phyloP scores from a whole-genome alignment of 78 protist species.

The Dictyostelium brefeldianum region DNA sequence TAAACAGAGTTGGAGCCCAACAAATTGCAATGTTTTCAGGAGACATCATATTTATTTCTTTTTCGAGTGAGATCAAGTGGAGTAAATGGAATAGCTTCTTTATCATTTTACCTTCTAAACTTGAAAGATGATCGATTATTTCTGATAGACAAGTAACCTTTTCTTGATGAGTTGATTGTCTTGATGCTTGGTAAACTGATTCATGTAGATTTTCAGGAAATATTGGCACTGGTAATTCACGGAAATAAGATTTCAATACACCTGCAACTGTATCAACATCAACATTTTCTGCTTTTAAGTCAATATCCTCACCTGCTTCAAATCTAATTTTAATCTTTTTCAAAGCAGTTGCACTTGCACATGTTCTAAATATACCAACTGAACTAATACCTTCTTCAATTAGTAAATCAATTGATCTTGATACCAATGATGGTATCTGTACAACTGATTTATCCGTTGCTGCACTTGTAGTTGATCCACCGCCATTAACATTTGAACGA shows the following conservation, averaged over 20 bases:
- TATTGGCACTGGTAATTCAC: slow-evolving; percentile 48
- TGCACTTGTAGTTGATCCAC: no score
- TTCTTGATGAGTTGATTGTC: slow-evolving; percentile 18
- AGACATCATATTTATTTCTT: slow-evolving; percentile 79
- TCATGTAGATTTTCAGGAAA: slow-evolving; percentile 62
- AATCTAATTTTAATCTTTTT: slow-evolving; percentile 61
- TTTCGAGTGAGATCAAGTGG: slow-evolving; percentile 47
- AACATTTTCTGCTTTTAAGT: slow-evolving; percentile 50
- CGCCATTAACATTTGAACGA: neutral
- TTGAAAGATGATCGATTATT: slow-evolving; percentile 34
- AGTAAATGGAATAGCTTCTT: slow-evolving; percentile 49
- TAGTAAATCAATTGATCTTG: slow-evolving; percentile 39
- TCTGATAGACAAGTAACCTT: slow-evolving; percentile 1
- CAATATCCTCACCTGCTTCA: slow-evolving; percentile 74
- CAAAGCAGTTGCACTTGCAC: slow-evolving; percentile 49
- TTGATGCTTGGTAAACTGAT: slow-evolving; percentile 41
- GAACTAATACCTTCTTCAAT: slow-evolving; percentile 48
- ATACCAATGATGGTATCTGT: slow-evolving; percentile 42
- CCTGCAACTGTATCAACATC: slow-evolving; percentile 79
- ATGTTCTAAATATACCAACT: slow-evolving; percentile 75
- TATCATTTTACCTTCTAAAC: slow-evolving; percentile 42
- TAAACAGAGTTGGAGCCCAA: slow-evolving; percentile 81
- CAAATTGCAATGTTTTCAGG: slow-evolving; percentile 83
- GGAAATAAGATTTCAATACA: slow-evolving; percentile 64
- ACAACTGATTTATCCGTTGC: neutral